Evolutionary conservation across 2,329 filamentous ascomycete genomes (phyloP).

Genomic region (Colletotrichum eremochloae): DNA sequence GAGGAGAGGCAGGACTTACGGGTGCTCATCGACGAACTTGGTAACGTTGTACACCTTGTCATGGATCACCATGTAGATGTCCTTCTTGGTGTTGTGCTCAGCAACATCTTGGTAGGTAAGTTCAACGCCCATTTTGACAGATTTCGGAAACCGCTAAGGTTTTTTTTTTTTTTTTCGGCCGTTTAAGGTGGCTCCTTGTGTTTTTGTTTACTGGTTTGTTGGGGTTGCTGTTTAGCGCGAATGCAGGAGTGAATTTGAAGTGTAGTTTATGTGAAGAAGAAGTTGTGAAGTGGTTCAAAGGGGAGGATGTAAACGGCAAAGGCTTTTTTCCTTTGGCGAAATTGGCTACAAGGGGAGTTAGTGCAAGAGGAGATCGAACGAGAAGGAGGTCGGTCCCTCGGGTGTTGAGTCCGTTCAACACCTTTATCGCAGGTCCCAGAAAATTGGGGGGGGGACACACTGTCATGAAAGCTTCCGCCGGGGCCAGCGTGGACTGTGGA

Average conservation of each 20-base stretch:
- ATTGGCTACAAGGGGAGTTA: slow-evolving; percentile 11
- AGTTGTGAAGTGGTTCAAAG: background rate
- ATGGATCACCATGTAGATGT: slow-evolving; percentile 91
- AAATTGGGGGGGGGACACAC: slow-evolving; percentile 34
- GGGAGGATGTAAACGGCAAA: background rate
- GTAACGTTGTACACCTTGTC: slow-evolving; percentile 95
- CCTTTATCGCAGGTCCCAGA: slow-evolving; percentile 34
- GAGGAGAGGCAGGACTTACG: slow-evolving; percentile 63
- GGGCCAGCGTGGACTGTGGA: slow-evolving; percentile 23
- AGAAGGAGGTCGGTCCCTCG: slow-evolving; percentile 30
- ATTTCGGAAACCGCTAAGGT: slow-evolving; percentile 23
- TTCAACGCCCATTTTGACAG: slow-evolving; percentile 54
- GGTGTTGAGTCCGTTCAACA: slow-evolving; percentile 39
- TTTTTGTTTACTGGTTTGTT: slow-evolving; percentile 25
- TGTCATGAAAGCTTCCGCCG: slow-evolving; percentile 32
- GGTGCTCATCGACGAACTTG: slow-evolving; percentile 97
- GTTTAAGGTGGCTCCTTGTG: slow-evolving; percentile 37
- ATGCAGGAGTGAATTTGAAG: slow-evolving; percentile 4
- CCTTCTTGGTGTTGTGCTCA: slow-evolving; percentile 92
- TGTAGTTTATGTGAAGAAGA: background rate
- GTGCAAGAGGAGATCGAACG: slow-evolving; percentile 23
- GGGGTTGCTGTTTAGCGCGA: slow-evolving; percentile 2
- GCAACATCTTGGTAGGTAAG: slow-evolving; percentile 86
- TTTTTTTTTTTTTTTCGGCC: slow-evolving; percentile 9
- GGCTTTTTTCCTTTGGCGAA: slow-evolving; percentile 27